These are phyloP conservation scores for Cladosporium colombiae DNA, from an alignment of 2,329 filamentous ascomycete species.

Conservation along the genomic window DNA sequence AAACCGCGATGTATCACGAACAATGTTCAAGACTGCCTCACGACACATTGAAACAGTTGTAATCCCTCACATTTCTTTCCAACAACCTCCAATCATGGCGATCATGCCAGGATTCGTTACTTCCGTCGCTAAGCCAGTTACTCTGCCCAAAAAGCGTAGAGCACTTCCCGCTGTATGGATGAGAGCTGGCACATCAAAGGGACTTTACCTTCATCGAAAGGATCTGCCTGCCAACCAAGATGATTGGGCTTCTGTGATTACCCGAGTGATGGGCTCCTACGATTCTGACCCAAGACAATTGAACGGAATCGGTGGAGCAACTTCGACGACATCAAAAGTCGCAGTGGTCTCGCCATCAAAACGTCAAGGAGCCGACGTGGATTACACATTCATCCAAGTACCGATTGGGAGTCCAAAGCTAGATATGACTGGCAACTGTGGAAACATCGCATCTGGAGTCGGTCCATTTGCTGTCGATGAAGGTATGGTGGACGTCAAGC, in stretches of 20 bases:
- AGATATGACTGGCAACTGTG: conserved; percentile 31
- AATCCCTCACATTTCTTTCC: conserved; percentile 18
- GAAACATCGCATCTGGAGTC: conserved; percentile 30
- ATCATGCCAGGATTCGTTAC: conserved; percentile 22
- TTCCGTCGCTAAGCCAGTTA: background rate
- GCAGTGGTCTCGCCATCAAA: conserved; percentile 26
- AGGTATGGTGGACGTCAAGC: conserved; percentile 23
- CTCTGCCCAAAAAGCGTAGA: conserved; percentile 18
- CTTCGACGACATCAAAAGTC: conserved; percentile 30
- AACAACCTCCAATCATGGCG: conserved; percentile 1
- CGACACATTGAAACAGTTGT: conserved; percentile 19
- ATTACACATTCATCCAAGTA: conserved; percentile 31
- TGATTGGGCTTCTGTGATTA: conserved; percentile 35
- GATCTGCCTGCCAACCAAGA: conserved; percentile 33
- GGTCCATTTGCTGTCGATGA: conserved; percentile 31
- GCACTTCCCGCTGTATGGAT: conserved; percentile 41
- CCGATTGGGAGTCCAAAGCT: conserved; percentile 25
- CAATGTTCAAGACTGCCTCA: conserved; percentile 23
- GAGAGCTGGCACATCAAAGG: conserved; percentile 44
- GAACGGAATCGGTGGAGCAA: conserved; percentile 31
- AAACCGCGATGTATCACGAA: background rate
- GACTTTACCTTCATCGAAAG: conserved; percentile 42
- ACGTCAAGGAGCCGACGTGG: conserved; percentile 26
- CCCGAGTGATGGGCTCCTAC: conserved; percentile 38
- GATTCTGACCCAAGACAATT: conserved; percentile 30